Conservation (phyloP, 345 rosid genomes). For the Gossypium thurberi region DNA sequence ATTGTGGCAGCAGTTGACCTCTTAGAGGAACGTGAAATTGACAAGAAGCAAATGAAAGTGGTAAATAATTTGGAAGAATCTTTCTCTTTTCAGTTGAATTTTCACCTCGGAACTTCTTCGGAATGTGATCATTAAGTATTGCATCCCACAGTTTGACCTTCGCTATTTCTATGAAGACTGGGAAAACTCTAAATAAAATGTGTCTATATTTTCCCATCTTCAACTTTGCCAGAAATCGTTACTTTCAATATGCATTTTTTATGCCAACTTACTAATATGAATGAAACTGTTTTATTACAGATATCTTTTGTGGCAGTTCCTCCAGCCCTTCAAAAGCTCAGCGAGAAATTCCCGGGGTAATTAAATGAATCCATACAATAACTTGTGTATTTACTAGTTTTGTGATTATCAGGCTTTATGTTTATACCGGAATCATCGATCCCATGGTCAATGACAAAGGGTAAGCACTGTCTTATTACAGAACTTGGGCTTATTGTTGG, state of each 20-base stretch:
- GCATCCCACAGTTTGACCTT: no score
- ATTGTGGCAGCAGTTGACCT: conserved; percentile 71
- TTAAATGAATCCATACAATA: not conserved
- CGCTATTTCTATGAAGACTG: no score
- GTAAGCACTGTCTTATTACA: conserved; percentile 23
- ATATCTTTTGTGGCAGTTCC: conserved; percentile 85
- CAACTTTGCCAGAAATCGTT: not conserved
- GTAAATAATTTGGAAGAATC: conserved; percentile 30
- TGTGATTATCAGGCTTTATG: conserved; percentile 61
- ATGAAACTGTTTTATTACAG: conserved; percentile 27
- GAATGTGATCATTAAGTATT: no score
- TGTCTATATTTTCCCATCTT: not conserved
- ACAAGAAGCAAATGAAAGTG: conserved; percentile 81
- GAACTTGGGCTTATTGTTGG: not conserved
- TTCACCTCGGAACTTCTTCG: not conserved
- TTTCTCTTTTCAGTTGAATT: not conserved
- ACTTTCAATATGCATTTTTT: not conserved
- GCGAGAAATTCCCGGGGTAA: conserved; percentile 88
- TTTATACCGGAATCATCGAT: conserved; percentile 83
- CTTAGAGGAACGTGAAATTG: conserved; percentile 60
- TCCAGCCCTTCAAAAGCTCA: conserved; percentile 85
- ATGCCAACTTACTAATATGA: conserved; percentile 3
- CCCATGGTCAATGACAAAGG: conserved; percentile 74
- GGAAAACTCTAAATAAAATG: no score
- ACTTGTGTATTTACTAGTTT: not conserved